A percentile compares a stretch with the other conserved stretches of the same genome.
These are phyloP conservation scores for Trypanosoma cruzi DNA, from an alignment of 208 protist genomes.

Conservation along the genomic window DNA sequence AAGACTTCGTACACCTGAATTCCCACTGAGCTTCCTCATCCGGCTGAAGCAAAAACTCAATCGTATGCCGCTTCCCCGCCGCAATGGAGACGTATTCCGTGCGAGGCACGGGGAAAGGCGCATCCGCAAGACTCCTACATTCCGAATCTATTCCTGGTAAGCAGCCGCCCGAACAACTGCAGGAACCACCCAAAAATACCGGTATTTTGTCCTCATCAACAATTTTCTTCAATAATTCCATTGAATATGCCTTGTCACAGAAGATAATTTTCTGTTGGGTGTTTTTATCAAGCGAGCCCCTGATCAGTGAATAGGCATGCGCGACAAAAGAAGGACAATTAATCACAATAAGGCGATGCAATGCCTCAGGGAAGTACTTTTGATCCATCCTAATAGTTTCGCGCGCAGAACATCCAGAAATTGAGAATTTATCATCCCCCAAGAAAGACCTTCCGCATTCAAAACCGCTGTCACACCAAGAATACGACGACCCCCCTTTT, in stretches of 20 bases:
- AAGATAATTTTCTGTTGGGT: slow-evolving; percentile 72
- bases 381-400: slow-evolving; percentile 72
- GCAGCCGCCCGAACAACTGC: slow-evolving; percentile 59
- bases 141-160: slow-evolving; percentile 29
- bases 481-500: slow-evolving; percentile 38
- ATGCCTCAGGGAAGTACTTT: slow-evolving; percentile 72
- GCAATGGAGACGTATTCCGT: slow-evolving; percentile 44
- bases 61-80: slow-evolving; percentile 46
- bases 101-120: slow-evolving; percentile 5
- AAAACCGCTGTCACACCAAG: slow-evolving; percentile 70
- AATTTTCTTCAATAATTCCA: slow-evolving; percentile 44
- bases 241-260: slow-evolving; percentile 47
- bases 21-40: slow-evolving; percentile 44
- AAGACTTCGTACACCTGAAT: slow-evolving; percentile 26
- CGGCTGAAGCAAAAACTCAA: slow-evolving; percentile 31
- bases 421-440: slow-evolving; percentile 48
- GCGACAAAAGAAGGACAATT: slow-evolving; percentile 57
- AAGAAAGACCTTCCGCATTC: slow-evolving; percentile 55
- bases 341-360: slow-evolving; percentile 77
- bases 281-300: slow-evolving; percentile 61
- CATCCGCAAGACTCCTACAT: not conserved
- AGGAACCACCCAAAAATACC: slow-evolving; percentile 52
- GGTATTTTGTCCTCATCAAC: slow-evolving; percentile 77
- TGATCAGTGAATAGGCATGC: slow-evolving; percentile 57
- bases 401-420: slow-evolving; percentile 47